Conservation (phyloP, 257 asterid species). For the Perilla frutescens region DNA sequence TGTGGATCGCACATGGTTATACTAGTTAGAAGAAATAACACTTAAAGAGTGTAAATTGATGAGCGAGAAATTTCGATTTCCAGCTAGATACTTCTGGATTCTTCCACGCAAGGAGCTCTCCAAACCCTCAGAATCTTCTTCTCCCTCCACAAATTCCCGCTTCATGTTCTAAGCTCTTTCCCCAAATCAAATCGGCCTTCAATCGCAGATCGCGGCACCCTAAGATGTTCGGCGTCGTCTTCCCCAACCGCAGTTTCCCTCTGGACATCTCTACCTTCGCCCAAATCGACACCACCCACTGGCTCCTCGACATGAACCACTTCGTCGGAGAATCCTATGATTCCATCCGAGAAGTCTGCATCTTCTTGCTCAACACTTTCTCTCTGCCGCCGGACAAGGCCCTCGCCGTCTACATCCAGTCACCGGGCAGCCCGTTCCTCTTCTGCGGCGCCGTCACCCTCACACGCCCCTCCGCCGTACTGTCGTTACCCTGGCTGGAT, state of each 20-base stretch:
- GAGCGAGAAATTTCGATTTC: background rate
- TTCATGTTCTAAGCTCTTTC: background rate
- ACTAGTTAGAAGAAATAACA: too few species aligned
- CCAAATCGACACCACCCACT: conserved; percentile 91
- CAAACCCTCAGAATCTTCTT: conserved; percentile 33
- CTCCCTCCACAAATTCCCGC: conserved; percentile 29
- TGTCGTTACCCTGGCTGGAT: conserved; percentile 89
- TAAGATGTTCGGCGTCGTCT: conserved; percentile 87
- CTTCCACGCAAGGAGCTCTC: conserved; percentile 18
- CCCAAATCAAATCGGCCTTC: background rate
- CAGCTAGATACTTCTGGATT: conserved; percentile 35
- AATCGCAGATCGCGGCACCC: background rate
- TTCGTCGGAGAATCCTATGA: conserved; percentile 93
- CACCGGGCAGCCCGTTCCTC: conserved; percentile 84
- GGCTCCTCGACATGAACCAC: conserved; percentile 97
- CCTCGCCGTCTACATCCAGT: conserved; percentile 87
- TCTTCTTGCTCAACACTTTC: conserved; percentile 76
- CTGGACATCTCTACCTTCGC: conserved; percentile 90
- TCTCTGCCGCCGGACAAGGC: conserved; percentile 94
- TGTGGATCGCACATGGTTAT: too few species aligned
- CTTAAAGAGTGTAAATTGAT: too few species aligned
- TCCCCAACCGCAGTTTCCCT: conserved; percentile 96
- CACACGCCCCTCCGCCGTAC: conserved; percentile 90
- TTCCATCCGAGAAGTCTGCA: conserved; percentile 81
- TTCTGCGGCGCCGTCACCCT: conserved; percentile 92